These are phyloP conservation scores for Dactylellina haptotyla DNA, from an alignment of 2,329 filamentous ascomycete genomes.

Conservation along the genomic window DNA sequence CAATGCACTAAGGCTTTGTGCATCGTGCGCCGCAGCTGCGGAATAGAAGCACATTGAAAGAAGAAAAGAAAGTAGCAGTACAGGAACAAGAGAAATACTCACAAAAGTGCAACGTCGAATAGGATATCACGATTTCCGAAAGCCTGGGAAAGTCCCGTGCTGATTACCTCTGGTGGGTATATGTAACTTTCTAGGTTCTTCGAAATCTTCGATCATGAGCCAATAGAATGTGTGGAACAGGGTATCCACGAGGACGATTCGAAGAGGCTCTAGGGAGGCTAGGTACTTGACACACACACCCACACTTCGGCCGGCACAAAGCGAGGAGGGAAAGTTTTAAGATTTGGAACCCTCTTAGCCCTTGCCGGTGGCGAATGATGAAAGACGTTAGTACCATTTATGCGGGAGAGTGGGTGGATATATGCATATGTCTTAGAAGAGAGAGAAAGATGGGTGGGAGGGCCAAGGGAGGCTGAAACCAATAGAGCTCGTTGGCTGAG, in stretches of 20 bases:
- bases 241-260: slow-evolving; percentile 12
- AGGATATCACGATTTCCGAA: not conserved
- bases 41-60: too few relatives aligned
- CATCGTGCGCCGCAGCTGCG: not conserved
- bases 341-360: slow-evolving; percentile 31
- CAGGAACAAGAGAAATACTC: not conserved
- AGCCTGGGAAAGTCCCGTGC: slow-evolving; percentile 16
- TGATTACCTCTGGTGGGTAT: slow-evolving; percentile 14
- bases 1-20: not conserved
- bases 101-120: not conserved
- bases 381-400: not conserved
- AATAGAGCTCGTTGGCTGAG: slow-evolving; percentile 28
- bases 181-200: not conserved
- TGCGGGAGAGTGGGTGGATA: not conserved
- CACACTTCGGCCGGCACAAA: slow-evolving; percentile 33
- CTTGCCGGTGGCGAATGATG: slow-evolving; percentile 9
- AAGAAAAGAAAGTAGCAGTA: not conserved
- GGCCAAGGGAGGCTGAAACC: slow-evolving; percentile 41
- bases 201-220: not conserved
- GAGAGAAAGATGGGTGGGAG: not conserved
- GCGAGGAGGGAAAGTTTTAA: slow-evolving; percentile 28
- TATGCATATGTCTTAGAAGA: slow-evolving; percentile 1
- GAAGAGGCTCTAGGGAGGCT: slow-evolving; percentile 34
- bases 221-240: slow-evolving; percentile 20
- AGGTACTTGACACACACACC: slow-evolving; percentile 8